Percentiles rank a stretch among this genome's conserved stretches.
These are phyloP conservation scores for Kwoniella shandongensis DNA, from an alignment of 768 basidiomycete genomes.

Conservation along the genomic window DNA sequence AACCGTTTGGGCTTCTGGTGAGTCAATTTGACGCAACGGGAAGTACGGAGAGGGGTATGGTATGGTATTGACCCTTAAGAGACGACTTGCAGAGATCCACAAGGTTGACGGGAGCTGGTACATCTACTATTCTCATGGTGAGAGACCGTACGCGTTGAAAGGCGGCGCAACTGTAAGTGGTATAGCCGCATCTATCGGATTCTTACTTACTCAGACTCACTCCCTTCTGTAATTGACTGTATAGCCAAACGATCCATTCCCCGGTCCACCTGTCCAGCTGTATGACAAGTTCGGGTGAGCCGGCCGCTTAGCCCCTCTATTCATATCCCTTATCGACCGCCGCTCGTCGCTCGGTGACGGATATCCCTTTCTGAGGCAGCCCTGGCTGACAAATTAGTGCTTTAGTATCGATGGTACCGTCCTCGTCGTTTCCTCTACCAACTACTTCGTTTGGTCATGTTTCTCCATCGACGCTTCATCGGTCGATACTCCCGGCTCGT, in stretches of 20 bases:
- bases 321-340: too few species aligned
- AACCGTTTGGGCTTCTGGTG: conserved; percentile 23
- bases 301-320: background rate
- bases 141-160: conserved; percentile 15
- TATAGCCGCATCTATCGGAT: background rate
- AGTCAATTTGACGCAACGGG: too few species aligned
- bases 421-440: background rate
- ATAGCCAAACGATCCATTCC: conserved; percentile 5
- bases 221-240: background rate
- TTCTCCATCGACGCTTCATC: conserved; percentile 9
- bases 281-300: conserved; percentile 5
- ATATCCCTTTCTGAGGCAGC: too few species aligned
- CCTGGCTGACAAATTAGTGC: too few species aligned
- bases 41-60: too few species aligned
- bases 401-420: conserved; percentile 28
- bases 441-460: conserved; percentile 28
- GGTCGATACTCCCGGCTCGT: conserved; percentile 5
- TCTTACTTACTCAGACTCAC: background rate
- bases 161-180: conserved; percentile 13
- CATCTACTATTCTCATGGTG: conserved; percentile 21
- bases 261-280: background rate
- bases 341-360: too few species aligned
- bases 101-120: conserved; percentile 26
- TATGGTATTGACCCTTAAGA: too few species aligned
- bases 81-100: conserved; percentile 18